Percentiles rank a stretch among this genome's conserved stretches.
Conservation (phyloP, 768 basidiomycete species). For the Lactarius hatsudake region DNA sequence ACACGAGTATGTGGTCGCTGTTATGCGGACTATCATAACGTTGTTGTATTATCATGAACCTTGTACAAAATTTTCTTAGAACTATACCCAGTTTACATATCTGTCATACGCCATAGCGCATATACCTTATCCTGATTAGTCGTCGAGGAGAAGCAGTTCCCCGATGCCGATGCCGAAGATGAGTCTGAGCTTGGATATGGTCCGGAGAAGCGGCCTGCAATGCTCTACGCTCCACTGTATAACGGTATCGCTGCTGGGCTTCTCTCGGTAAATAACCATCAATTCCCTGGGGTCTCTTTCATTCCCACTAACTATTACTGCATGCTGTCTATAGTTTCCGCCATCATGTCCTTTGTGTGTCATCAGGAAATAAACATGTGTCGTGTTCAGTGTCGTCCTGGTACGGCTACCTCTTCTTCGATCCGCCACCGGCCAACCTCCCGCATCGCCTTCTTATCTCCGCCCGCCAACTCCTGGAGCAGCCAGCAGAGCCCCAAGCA, state of each 20-base stretch:
- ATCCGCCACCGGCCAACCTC: slow-evolving; percentile 89
- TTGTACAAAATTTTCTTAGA: not conserved
- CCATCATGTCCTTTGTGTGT: not conserved
- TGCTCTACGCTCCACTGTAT: no score
- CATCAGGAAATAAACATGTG: not conserved
- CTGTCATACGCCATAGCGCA: not conserved
- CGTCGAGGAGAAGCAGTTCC: no score
- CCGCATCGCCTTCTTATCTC: slow-evolving; percentile 82
- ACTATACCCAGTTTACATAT: not conserved
- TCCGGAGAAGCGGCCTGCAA: no score
- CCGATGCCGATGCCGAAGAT: no score
- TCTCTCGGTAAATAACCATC: no score
- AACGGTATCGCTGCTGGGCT: no score
- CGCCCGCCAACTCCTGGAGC: slow-evolving; percentile 61
- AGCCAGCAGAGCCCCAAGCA: slow-evolving; percentile 73
- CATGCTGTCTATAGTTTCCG: not conserved
- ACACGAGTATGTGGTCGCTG: not conserved
- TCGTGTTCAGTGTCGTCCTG: slow-evolving; percentile 53
- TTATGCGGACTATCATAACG: not conserved
- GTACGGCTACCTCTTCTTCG: slow-evolving; percentile 63
- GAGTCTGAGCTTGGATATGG: no score
- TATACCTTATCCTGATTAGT: not conserved
- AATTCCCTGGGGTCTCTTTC: not conserved
- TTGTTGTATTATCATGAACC: not conserved
- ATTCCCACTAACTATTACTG: not conserved